Conservation (phyloP, 148 eudicot species). For the Arbutus unedo region DNA sequence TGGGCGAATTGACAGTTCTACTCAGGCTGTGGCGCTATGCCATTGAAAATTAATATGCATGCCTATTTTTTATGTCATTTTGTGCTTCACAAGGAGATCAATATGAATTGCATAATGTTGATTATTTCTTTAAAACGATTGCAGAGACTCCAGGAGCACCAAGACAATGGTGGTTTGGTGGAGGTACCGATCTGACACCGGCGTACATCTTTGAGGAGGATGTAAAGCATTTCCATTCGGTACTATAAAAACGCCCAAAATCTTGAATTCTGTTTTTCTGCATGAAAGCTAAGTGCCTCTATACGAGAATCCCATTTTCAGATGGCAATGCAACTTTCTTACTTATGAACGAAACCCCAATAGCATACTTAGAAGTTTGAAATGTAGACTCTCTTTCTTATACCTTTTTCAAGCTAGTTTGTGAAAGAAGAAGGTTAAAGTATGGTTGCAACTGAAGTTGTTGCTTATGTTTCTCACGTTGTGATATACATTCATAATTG, state of each 20-base stretch:
- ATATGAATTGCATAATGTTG: background rate
- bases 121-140: constrained; percentile 10
- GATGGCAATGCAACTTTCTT: background rate
- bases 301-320: background rate
- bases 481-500: background rate
- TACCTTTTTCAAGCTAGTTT: background rate
- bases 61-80: background rate
- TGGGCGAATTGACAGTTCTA: background rate
- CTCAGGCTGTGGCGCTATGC: background rate
- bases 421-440: background rate
- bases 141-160: constrained; percentile 97
- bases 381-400: background rate
- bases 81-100: background rate
- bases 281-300: background rate
- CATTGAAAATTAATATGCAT: constrained; percentile 9
- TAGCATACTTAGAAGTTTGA: background rate
- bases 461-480: background rate
- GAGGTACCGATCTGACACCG: constrained; percentile 96
- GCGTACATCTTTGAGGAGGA: constrained; percentile 96
- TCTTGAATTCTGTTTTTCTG: constrained; percentile 1
- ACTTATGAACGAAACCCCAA: background rate
- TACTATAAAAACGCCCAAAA: constrained; percentile 25
- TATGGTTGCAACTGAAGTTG: constrained; percentile 5
- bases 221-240: constrained; percentile 94
- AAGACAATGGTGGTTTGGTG: constrained; percentile 99